phyloP scores from a whole-genome alignment of 2,329 filamentous ascomycete species.

The Kalaharituber pfeilii region DNA sequence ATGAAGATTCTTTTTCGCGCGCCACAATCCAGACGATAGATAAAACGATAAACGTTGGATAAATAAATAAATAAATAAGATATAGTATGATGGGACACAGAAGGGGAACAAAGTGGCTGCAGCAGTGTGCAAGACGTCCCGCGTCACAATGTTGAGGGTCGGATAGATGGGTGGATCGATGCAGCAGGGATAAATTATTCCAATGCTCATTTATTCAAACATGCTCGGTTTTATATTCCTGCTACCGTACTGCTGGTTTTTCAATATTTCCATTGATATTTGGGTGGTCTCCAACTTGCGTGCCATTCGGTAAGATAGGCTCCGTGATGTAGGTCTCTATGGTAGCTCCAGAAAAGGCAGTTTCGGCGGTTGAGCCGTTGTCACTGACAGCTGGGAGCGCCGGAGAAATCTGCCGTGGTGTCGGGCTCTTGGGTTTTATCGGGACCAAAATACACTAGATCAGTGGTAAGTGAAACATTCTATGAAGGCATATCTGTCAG shows the following conservation, averaged over 20 bases:
- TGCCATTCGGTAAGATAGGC: background rate
- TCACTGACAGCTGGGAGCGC: background rate
- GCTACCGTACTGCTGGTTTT: background rate
- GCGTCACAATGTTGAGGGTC: background rate
- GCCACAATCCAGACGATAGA: no score
- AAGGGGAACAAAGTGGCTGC: no score
- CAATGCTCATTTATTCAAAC: no score
- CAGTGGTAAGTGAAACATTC: background rate
- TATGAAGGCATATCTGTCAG: background rate
- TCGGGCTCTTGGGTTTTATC: background rate
- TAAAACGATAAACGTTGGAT: no score
- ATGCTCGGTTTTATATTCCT: background rate
- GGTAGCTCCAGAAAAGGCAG: background rate
- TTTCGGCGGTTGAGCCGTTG: background rate
- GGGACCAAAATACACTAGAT: background rate
- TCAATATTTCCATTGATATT: background rate
- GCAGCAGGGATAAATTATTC: no score
- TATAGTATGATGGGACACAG: no score
- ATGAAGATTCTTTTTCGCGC: no score
- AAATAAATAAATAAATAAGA: no score
- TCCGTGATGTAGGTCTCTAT: background rate
- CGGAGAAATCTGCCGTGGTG: background rate
- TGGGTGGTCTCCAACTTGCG: background rate
- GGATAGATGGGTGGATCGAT: no score
- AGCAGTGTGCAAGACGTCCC: slow-evolving; percentile 1